Base-by-base conservation (phyloP, 306 rosid species). In the Medicago lupulina region DNA sequence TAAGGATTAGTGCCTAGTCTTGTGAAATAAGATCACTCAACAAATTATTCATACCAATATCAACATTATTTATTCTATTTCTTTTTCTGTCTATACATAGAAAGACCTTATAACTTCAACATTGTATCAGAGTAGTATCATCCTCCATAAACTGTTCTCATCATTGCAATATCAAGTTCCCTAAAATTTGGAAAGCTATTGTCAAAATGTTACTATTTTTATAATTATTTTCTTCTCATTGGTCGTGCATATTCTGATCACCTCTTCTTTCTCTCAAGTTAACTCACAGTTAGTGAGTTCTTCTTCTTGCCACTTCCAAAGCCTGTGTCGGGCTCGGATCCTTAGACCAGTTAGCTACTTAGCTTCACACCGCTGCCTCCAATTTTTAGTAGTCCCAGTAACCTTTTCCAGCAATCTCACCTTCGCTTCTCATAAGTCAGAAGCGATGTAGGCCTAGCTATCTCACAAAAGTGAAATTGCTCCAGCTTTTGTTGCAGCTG, bases 141-240 rank as follows among this genome's bases (percentile, higher is more conserved):
- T 60, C 66, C 16, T 60, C 66, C 39, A 23, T 23, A 23, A 23
- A 23, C 28, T 23, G 28, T 23, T 23, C 28, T 23, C 28, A 23
- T 23, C 28, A 60, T 60, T 60, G 18, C 40, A 59, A 59, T 25
- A 28, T 60, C 66, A 31, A 60, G 66, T 60, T 60, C 66, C 41
- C 18, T 13, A 60, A 60, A 60, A 28, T 60, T 60, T 28, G 18
- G 39, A 60, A 60, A 28, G 14, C n/a, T 60, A 60, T 3, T 18
- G 60, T 54, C 60, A 28, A 28, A 60, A 13, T 28, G 66, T 60
- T 13, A 60, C 28, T 28, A 28, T 13, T 28, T 60, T 28, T 41
- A 14, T 60, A 15, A 60, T 60, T 31, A n/a, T 31, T 60, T 28
- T 31, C 67, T 60, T 60, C 19, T 60, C 19, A 8, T 28, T 60